Base-by-base conservation (phyloP, 345 rosid species). In the Garcia nutans region DNA sequence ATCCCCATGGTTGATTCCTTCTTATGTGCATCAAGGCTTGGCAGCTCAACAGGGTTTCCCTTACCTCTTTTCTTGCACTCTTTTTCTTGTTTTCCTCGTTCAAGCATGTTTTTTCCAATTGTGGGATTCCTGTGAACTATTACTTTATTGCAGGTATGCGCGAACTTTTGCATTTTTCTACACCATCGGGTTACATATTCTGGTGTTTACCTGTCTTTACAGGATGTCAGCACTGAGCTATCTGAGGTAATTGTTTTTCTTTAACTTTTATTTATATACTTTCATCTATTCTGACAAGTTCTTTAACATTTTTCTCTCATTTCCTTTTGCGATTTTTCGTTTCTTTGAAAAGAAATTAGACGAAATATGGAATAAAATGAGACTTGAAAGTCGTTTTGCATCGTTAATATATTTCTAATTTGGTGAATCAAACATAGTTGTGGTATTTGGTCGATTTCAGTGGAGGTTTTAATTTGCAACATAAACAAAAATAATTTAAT, bases 171-270 rank as follows among this genome's bases (percentile, higher is more conserved):
- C 89, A 11, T 93, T 95, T 86, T 95, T 95, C 88, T 95, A 93
- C 82, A 93, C 97, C 10, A 95, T 93, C 57, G 96, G 94, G 65
- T 79, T 93, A 81, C 99, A 95, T 77, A 78, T 92, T 28, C 89
- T 96, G 62, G 97, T 96, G 23, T 96, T 96, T 78, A 87, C 96
- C 64, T 92, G 99, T 85, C 97, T 92, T 62, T 96, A 96, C 87
- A 87, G 97, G 62, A 93, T 93, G 99, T 93, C 98, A 17, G 96
- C 98, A 74, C 85, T 87, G 81, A 95, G 99, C 85, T 86, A 95
- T 67, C 89, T 91, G 62, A 87, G 98, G 98, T 93, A 79, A 82
- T 68, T 11, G 26, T 65, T 28, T 49, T 28, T 8, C 19, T 24
- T 23, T 2, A 16, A 12, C 2, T 62, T 16, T 15, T 22, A 47